Evolutionary conservation across 2,329 filamentous ascomycete species (phyloP).

Genomic region (Trichoderma brevicompactum): DNA sequence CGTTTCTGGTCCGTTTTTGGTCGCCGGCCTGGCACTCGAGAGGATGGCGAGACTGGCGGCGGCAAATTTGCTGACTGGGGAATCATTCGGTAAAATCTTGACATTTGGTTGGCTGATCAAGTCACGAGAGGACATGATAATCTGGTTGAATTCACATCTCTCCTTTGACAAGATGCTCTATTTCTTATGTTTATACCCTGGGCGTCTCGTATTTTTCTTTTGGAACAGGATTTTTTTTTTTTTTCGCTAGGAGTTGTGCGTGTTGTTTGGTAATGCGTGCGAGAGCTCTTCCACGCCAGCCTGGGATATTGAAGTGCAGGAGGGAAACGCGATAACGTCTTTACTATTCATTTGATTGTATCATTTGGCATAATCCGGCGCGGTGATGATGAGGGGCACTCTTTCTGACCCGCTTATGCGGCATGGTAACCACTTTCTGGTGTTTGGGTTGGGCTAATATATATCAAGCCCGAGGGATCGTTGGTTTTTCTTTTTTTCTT

Average conservation of each 20-base stretch:
- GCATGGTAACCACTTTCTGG: conserved; percentile 12
- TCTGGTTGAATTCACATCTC: conserved; percentile 23
- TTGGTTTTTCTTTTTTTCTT: conserved; percentile 11
- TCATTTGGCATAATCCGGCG: conserved; percentile 40
- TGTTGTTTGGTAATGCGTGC: conserved; percentile 10
- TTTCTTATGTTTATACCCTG: conserved; percentile 25
- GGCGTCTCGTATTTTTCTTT: conserved; percentile 16
- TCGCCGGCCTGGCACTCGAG: conserved; percentile 72
- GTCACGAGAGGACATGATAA: not conserved
- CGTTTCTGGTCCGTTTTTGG: conserved; percentile 98
- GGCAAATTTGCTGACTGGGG: conserved; percentile 77
- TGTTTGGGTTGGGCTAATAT: conserved; percentile 16
- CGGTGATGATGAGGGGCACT: conserved; percentile 32
- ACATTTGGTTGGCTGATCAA: conserved; percentile 1
- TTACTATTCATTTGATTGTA: conserved; percentile 31
- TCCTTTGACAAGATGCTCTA: conserved; percentile 20
- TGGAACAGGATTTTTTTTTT: not conserved
- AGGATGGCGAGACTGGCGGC: conserved; percentile 65
- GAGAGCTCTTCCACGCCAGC: conserved; percentile 8
- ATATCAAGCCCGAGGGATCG: not conserved
- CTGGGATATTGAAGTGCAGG: conserved; percentile 18
- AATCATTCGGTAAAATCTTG: conserved; percentile 66
- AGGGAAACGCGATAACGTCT: conserved; percentile 20
- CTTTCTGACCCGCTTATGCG: conserved; percentile 8
- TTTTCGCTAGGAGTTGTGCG: conserved; percentile 19